Conservation (phyloP, 768 basidiomycete genomes). For the Lentinula raphanica region DNA sequence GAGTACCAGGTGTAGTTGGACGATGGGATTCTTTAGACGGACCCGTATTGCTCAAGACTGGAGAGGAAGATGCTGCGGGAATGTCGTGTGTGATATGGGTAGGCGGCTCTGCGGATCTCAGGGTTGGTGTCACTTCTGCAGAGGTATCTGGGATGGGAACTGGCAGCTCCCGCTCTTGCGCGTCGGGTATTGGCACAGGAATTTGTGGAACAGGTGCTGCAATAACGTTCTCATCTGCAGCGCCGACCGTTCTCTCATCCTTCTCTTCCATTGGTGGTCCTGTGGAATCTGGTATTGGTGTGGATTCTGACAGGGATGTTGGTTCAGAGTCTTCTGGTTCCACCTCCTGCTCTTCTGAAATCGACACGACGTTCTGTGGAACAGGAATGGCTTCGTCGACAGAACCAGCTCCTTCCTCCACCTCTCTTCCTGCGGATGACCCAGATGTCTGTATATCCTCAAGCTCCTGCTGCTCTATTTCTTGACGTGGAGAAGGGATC, state of each 20-base stretch:
- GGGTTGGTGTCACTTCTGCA: background rate
- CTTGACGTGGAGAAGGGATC: background rate
- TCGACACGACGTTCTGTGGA: background rate
- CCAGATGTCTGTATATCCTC: background rate
- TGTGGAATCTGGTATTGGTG: background rate
- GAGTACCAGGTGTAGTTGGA: conserved; percentile 13
- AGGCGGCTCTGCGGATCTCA: background rate
- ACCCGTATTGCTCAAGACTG: background rate
- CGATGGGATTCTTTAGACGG: background rate
- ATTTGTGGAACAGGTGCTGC: background rate
- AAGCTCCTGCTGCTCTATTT: background rate
- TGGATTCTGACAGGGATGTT: background rate
- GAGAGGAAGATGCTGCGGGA: background rate
- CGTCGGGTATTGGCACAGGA: background rate
- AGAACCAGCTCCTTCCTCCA: background rate
- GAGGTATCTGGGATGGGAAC: background rate
- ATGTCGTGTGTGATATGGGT: background rate
- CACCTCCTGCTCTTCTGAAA: background rate
- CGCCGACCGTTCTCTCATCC: background rate
- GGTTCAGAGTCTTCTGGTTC: background rate
- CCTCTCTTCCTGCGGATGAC: background rate
- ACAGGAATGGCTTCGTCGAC: background rate
- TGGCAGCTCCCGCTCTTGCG: background rate
- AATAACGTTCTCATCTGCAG: background rate
- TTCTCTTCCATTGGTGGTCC: background rate